Evolutionary conservation across 345 rosid species (phyloP).

Genomic region (Brassica nigra): DNA sequence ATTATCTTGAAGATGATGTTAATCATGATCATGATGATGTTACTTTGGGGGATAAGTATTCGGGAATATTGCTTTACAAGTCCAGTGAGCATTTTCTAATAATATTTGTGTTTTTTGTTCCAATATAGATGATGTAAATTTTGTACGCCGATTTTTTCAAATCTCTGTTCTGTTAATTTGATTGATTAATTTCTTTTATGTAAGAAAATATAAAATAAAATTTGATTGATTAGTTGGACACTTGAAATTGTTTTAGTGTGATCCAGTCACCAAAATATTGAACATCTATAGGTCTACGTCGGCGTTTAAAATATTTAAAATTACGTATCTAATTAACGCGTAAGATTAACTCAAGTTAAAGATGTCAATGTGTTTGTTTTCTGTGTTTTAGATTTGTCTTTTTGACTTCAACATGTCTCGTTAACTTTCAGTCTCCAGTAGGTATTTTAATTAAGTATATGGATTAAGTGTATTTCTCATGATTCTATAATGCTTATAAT

Average conservation of each 20-base stretch:
- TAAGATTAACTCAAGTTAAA: not conserved
- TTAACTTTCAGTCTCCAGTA: not conserved
- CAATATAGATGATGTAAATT: not conserved
- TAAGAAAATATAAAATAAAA: too few species aligned
- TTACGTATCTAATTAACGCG: not conserved
- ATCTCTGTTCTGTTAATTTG: not conserved
- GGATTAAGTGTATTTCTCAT: not conserved
- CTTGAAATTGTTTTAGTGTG: not conserved
- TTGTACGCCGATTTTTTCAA: not conserved
- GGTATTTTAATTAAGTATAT: not conserved
- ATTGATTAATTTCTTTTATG: not conserved
- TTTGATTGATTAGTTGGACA: not conserved
- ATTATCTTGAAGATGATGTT: slow-evolving; percentile 5
- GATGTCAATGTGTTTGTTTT: not conserved
- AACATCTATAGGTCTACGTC: not conserved
- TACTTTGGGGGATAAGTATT: slow-evolving; percentile 1
- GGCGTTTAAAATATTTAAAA: not conserved
- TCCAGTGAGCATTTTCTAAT: slow-evolving; percentile 22
- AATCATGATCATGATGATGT: slow-evolving; percentile 6
- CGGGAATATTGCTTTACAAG: slow-evolving; percentile 10
- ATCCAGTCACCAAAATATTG: not conserved
- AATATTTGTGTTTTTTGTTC: not conserved
- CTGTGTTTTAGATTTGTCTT: not conserved
- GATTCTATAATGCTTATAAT: not conserved
- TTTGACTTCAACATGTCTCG: not conserved